Base-by-base conservation (phyloP, 208 protist genomes). In the Trypanosoma congolense region DNA sequence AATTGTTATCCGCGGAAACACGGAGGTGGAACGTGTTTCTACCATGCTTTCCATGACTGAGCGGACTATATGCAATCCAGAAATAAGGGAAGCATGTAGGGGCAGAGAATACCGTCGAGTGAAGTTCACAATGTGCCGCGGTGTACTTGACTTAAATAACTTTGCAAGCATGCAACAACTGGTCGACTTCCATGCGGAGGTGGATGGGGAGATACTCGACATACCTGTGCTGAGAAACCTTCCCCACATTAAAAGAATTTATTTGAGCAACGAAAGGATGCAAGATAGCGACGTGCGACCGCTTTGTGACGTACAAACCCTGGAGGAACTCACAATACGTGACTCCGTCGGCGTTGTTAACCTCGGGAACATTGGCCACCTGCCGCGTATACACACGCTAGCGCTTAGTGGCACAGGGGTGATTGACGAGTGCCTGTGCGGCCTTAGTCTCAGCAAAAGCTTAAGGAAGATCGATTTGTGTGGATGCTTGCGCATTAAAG, bases 391-490 rank as follows among this genome's bases (percentile, higher is more conserved):
- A 25, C 42, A 24, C n/a, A 24, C 21, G 18, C 42, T 46, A 6
- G 21, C n/a, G 42, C 10, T 46, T 6, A n/a, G 21, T 46, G 10
- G 42, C 21, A 24, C 21, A 22, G 42, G 42, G 10, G 42, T 46
- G 18, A 46, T 24, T n/a, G 42, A 46, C n/a, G 42, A 46, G 6
- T 46, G 8, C 4, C 54, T 70, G 21, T 29, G 55, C 35, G 56
- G 64, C 1, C 35, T 70, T 2, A 55, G 46, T 18, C 35, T 26
- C 10, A 64, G 64, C 33, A n/a, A 38, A 4, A 55, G 46, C 10
- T 54, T 70, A 9, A 36, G 53, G 40, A 57, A 55, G 22, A 49
- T 73, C 29, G 55, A 67, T 24, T 44, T 75, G 24, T 51, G 33
- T 26, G 44, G 58, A 46, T 75, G 68, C 46, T 16, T 47, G 4